These are phyloP conservation scores for Musa acuminata DNA, from an alignment of 176 grass and related monocot species.

Conservation along the genomic window DNA sequence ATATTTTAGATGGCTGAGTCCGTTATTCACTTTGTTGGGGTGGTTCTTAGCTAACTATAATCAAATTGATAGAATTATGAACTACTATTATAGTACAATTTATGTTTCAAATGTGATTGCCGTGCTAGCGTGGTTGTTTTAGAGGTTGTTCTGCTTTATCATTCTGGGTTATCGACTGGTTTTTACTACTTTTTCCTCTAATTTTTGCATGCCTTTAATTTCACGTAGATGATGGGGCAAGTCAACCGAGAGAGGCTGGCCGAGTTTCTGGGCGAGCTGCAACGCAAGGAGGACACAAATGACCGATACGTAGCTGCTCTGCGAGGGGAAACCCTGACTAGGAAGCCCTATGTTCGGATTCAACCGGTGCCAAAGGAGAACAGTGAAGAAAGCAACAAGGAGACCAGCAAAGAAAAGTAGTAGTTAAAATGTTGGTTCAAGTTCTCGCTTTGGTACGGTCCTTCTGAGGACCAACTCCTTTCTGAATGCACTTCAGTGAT, in stretches of 20 bases:
- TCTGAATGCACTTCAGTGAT: background rate
- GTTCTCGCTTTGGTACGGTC: background rate
- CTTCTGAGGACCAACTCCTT: too few species aligned
- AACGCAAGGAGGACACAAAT: slow-evolving; percentile 75
- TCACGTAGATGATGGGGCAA: slow-evolving; percentile 83
- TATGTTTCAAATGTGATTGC: background rate
- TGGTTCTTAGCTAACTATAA: background rate
- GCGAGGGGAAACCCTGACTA: slow-evolving; percentile 70
- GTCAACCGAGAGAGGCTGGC: slow-evolving; percentile 77
- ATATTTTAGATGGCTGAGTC: background rate
- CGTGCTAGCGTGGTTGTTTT: background rate
- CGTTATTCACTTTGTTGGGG: background rate
- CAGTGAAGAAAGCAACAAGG: slow-evolving; percentile 20
- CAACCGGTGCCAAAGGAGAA: slow-evolving; percentile 36
- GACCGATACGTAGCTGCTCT: slow-evolving; percentile 83
- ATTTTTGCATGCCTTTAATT: background rate
- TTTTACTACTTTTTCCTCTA: slow-evolving; percentile 7
- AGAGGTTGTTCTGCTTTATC: background rate
- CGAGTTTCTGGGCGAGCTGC: slow-evolving; percentile 86
- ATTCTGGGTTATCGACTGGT: background rate
- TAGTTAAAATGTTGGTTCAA: background rate
- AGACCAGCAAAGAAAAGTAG: slow-evolving; percentile 41
- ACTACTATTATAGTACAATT: background rate
- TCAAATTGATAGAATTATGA: background rate
- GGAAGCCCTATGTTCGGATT: slow-evolving; percentile 69